Evolutionary conservation across 169 alveolate genomes (phyloP), one percentile per base, ranked within the genome.

Genomic region (Plasmodium gaboni): DNA sequence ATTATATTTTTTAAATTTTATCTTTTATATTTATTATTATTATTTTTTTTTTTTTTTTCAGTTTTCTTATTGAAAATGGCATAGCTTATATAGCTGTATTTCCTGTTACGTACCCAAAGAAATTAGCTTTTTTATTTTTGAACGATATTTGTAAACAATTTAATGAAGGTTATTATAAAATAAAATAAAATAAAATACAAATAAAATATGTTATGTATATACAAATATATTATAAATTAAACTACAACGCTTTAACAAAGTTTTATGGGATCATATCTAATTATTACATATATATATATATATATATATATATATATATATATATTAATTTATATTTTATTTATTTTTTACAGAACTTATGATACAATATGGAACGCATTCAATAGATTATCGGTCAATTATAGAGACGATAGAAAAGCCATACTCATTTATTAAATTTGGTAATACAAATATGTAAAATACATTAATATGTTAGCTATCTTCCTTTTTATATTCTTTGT

Each of bases 1-100:
- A 12, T 55, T 55, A n/a, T 10, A n/a, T 55, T 12, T 44, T 24
- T 5, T 32, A 32, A 4, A 6, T 32, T 32, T 32, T 32, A 32
- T 4, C 6, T 4, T 32, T 32, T 26, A 26, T 26, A 26, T 32
- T 32, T 5, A 4, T 32, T 32, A 32, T 32, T 46, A 32, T 19
- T 28, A 12, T 24, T 15, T 55, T 65, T 63, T 38, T 50, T n/a
- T 51, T 71, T 59, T 63, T 64, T 64, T 86, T 88, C 44, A 88
- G 93, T 60, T 94, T 92, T 73, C 89, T 92, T n/a, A 89, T 94
- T 32, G 96, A 94, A 51, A 94, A 91, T 72, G 96, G 96, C 50
- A 71, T 94, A 55, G 93, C 95, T 38, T 94, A 92, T 60, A 89
- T 94, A 90, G 93, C 94, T 22, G 92, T 90, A 7, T 78, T 92